A percentile compares a stretch with the other conserved stretches of the same genome.
Conservation (phyloP, 176 grass and related monocot genomes). For the Triticum turgidum region DNA sequence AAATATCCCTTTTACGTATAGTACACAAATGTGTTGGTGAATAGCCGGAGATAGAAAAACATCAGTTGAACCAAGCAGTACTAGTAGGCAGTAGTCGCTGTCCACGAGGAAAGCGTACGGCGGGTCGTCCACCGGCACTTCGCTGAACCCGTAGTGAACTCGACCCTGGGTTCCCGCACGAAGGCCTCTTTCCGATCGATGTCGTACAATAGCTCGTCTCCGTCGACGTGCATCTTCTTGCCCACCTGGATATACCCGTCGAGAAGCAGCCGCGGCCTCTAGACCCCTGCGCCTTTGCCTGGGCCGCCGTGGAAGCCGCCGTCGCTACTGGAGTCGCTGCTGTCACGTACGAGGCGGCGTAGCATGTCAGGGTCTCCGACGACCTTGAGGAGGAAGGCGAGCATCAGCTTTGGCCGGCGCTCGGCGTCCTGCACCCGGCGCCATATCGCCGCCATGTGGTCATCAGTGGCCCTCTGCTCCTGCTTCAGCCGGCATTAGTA, state of each 20-base stretch:
- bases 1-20: no score
- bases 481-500: constrained; percentile 27
- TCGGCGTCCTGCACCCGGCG: constrained; percentile 72
- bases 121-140: neutral
- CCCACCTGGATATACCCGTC: neutral
- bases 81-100: constrained; percentile 30
- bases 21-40: neutral
- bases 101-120: constrained; percentile 41
- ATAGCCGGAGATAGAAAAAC: neutral
- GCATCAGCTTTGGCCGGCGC: constrained; percentile 76
- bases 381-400: constrained; percentile 75
- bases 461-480: constrained; percentile 65
- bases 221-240: no score
- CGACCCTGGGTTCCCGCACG: neutral
- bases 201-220: no score
- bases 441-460: constrained; percentile 56
- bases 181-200: no score
- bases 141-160: constrained; percentile 24
- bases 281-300: neutral
- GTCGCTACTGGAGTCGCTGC: neutral
- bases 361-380: constrained; percentile 60
- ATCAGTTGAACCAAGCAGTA: neutral
- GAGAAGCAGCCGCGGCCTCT: constrained; percentile 40
- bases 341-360: constrained; percentile 29
- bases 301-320: neutral